A percentile compares a stretch with the other conserved stretches of the same genome.
Evolutionary conservation across 2,329 filamentous ascomycete genomes (phyloP).

Genomic region (Diaporthe capsici): DNA sequence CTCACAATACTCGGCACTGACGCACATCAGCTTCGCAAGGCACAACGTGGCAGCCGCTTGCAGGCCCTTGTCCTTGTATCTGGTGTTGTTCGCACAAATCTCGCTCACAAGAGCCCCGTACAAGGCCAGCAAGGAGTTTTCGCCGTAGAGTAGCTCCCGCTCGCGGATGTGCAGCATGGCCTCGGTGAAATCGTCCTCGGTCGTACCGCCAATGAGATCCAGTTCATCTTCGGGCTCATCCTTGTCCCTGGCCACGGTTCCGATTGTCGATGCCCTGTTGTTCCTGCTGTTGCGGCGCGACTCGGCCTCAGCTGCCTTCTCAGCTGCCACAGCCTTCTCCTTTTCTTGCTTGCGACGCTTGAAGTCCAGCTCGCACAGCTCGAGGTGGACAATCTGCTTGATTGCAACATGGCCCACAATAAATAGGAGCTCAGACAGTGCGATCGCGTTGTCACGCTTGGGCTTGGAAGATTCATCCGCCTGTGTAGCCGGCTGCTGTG

Average conservation of each 20-base stretch:
- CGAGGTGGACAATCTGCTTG: slow-evolving; percentile 98
- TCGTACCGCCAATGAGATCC: slow-evolving; percentile 96
- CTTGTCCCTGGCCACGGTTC: slow-evolving; percentile 57
- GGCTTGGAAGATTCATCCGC: slow-evolving; percentile 48
- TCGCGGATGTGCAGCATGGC: slow-evolving; percentile 88
- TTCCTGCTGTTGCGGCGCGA: slow-evolving; percentile 48
- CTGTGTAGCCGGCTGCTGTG: slow-evolving; percentile 25
- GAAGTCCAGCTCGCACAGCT: slow-evolving; percentile 97
- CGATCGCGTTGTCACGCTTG: slow-evolving; percentile 78
- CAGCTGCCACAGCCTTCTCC: slow-evolving; percentile 73
- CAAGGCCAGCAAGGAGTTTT: slow-evolving; percentile 85
- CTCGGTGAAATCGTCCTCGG: slow-evolving; percentile 93
- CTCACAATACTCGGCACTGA: slow-evolving; percentile 97
- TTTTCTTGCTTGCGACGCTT: slow-evolving; percentile 95
- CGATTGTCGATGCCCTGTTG: slow-evolving; percentile 44
- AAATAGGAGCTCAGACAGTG: slow-evolving; percentile 91
- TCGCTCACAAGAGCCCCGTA: slow-evolving; percentile 94
- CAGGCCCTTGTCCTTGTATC: slow-evolving; percentile 89
- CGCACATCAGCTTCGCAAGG: slow-evolving; percentile 98
- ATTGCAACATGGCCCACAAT: slow-evolving; percentile 97
- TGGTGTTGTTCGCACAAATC: slow-evolving; percentile 94
- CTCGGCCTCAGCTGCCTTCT: slow-evolving; percentile 58
- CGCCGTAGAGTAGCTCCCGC: slow-evolving; percentile 85
- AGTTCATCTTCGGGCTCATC: slow-evolving; percentile 87
- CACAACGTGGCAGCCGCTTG: slow-evolving; percentile 95